phyloP scores from a whole-genome alignment of 257 asterid genomes.

The Striga asiatica region DNA sequence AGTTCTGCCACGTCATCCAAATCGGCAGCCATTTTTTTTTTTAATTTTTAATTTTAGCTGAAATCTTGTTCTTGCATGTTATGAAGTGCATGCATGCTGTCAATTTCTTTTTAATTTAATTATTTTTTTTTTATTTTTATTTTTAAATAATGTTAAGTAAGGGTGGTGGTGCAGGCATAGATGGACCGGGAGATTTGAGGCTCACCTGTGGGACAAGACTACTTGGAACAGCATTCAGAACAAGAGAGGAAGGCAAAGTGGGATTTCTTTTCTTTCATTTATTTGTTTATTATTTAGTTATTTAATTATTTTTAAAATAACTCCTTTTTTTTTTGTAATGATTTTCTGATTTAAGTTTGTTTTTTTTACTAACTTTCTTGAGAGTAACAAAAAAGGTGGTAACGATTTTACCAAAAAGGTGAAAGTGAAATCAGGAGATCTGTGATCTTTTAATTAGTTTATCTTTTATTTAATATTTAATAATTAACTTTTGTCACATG shows the following conservation, averaged over 20 bases:
- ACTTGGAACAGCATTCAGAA: slow-evolving; percentile 70
- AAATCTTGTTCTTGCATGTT: no score
- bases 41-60: no score
- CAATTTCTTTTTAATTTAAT: not conserved
- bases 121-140: not conserved
- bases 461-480: not conserved
- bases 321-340: not conserved
- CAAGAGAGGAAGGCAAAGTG: slow-evolving; percentile 85
- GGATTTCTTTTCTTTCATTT: not conserved
- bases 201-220: slow-evolving; percentile 89
- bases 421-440: slow-evolving; percentile 42
- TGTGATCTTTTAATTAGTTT: slow-evolving; percentile 25
- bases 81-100: slow-evolving; percentile 58
- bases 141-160: no score
- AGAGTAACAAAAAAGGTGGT: no score
- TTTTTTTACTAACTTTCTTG: no score
- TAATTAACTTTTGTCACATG: not conserved
- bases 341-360: no score
- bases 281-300: not conserved
- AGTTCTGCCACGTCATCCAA: no score
- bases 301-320: no score
- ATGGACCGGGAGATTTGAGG: slow-evolving; percentile 84
- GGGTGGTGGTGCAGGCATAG: slow-evolving; percentile 56
- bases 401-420: not conserved
- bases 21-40: no score